Evolutionary conservation across 2,329 filamentous ascomycete species (phyloP), one percentile per base, ranked within the genome.

Genomic region (Aureobasidium mangrovei): DNA sequence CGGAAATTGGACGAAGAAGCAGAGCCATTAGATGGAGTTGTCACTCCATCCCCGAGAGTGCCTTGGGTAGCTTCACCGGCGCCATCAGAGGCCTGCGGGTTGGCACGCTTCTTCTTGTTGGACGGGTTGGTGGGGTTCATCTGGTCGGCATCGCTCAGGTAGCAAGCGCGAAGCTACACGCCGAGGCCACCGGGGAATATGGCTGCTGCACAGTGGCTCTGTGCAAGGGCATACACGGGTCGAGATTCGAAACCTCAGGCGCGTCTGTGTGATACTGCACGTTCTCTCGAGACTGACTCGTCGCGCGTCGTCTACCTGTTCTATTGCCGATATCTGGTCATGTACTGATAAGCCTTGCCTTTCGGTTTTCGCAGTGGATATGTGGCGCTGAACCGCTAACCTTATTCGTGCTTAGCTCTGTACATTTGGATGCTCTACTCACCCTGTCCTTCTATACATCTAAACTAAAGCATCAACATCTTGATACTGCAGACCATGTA

Each of bases 1-100:
- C 66, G 60, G 56, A 68, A 68, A 55, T 66, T 79, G 77, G 69
- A 91, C 90, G 60, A 94, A 78, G 56, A 95, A 76, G 3, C 86
- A 86, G 51, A 39, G 42, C 53, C 53, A 48, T 54, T 54, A 9
- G 39, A 36, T 29, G 31, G 7, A 10, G 40, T 40, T n/a, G n/a
- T n/a, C n/a, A n/a, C n/a, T 35, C 48, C 48, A 35, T 53, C 48
- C 3, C 49, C 49, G 29, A 12, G 10, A 38, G 4, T 26, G 7
- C 39, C 49, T 29, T 53, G 39, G 35, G 24, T 33, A 26, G 43
- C 36, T 9, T 53, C 39, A 32, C 32, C 52, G 40, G 32, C 36
- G 32, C n/a, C 33, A 35, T 40, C 41, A 29, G 39, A 27, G 29
- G 33, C 18, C 38, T 46, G 47, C 35, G 40, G 47, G 36, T 49